Conservation (phyloP, 352 stramenopile genomes). For the Phytophthora ohioensis region DNA sequence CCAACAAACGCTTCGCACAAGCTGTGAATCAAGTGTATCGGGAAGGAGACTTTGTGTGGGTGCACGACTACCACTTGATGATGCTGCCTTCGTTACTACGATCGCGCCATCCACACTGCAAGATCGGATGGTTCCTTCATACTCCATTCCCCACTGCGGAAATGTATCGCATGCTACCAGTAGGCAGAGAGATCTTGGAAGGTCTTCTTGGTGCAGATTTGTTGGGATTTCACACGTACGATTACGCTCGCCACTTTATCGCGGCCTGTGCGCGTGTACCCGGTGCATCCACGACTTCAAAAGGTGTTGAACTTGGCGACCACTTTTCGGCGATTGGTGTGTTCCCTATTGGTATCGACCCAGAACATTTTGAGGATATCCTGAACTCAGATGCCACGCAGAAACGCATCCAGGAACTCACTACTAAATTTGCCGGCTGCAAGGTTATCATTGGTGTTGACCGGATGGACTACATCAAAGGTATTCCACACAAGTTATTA, state of each 20-base stretch:
- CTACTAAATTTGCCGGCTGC: conserved; percentile 67
- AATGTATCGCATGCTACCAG: conserved; percentile 88
- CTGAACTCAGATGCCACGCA: conserved; percentile 57
- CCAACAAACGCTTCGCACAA: conserved; percentile 86
- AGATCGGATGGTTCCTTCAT: conserved; percentile 91
- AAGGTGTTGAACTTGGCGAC: conserved; percentile 83
- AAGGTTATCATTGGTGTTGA: conserved; percentile 91
- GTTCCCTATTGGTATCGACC: conserved; percentile 89
- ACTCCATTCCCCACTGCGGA: conserved; percentile 88
- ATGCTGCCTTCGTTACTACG: conserved; percentile 82
- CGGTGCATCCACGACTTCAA: conserved; percentile 76
- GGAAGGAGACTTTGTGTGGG: conserved; percentile 88
- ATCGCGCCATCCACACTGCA: conserved; percentile 71
- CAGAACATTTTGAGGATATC: conserved; percentile 83
- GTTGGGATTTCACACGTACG: conserved; percentile 89
- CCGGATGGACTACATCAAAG: conserved; percentile 90
- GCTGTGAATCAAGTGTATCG: conserved; percentile 83
- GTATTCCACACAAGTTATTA: conserved; percentile 87
- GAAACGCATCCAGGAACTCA: conserved; percentile 68
- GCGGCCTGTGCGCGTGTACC: conserved; percentile 78
- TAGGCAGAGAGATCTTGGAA: conserved; percentile 81
- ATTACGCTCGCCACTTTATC: conserved; percentile 89
- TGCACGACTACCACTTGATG: conserved; percentile 93
- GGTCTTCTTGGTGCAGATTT: conserved; percentile 84
- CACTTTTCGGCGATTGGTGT: conserved; percentile 86